Conservation (phyloP, 2,329 filamentous ascomycete species). For the Penicillium sp. region DNA sequence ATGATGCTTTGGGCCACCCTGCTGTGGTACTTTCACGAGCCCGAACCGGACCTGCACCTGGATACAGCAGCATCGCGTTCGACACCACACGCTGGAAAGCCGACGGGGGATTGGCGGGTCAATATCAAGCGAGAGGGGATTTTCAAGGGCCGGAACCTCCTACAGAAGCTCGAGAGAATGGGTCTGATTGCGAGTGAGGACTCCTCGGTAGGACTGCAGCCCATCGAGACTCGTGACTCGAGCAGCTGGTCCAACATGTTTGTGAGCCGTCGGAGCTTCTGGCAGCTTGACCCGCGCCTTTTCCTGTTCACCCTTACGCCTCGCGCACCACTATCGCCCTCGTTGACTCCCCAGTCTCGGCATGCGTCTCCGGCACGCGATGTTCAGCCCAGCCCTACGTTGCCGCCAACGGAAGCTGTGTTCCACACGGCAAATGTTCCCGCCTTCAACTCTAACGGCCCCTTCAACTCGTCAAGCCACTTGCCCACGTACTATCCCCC, state of each 20-base stretch:
- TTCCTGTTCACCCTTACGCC: constrained; percentile 84
- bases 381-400: constrained; percentile 12
- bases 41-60: constrained; percentile 62
- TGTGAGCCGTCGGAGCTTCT: constrained; percentile 74
- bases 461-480: constrained; percentile 77
- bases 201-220: constrained; percentile 64
- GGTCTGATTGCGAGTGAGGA: constrained; percentile 73
- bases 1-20: constrained; percentile 96
- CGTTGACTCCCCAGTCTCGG: constrained; percentile 49
- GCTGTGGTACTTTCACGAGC: constrained; percentile 97
- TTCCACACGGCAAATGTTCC: constrained; percentile 35
- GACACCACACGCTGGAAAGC: constrained; percentile 66
- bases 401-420: constrained; percentile 24
- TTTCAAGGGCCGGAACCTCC: constrained; percentile 72
- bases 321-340: constrained; percentile 47
- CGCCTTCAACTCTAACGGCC: constrained; percentile 48
- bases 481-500: constrained; percentile 89
- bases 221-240: constrained; percentile 55
- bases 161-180: constrained; percentile 92
- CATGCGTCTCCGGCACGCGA: constrained; percentile 48
- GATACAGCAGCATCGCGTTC: constrained; percentile 57
- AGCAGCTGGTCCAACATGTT: constrained; percentile 77
- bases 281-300: constrained; percentile 81
- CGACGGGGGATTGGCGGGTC: constrained; percentile 81
- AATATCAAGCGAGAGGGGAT: constrained; percentile 83